Evolutionary conservation across 2,329 filamentous ascomycete species (phyloP).

Genomic region (Fusarium camptoceras): DNA sequence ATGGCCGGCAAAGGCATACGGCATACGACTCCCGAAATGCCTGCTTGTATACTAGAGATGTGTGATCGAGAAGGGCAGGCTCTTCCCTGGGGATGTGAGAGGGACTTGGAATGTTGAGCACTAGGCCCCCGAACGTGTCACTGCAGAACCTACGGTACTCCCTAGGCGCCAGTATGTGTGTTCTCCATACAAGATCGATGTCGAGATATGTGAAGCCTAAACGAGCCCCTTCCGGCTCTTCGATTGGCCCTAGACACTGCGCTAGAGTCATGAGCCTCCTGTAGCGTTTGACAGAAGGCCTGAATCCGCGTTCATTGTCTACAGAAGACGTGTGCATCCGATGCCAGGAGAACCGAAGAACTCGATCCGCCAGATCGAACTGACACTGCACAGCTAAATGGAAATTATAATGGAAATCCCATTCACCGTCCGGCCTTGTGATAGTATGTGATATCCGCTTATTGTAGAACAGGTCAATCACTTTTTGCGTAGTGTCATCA

Average conservation of each 20-base stretch:
- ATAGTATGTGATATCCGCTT: constrained; percentile 2
- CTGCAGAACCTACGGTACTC: constrained; percentile 23
- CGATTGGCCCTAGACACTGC: neutral
- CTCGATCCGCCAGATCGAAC: constrained; percentile 17
- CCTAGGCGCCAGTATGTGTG: constrained; percentile 31
- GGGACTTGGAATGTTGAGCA: constrained; percentile 23
- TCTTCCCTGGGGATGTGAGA: neutral
- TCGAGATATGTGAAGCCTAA: constrained; percentile 22
- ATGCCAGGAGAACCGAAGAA: constrained; percentile 36
- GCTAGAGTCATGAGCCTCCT: constrained; percentile 30
- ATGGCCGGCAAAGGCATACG: constrained; percentile 37
- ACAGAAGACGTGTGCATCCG: constrained; percentile 13
- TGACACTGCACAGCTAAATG: constrained; percentile 24
- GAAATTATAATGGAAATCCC: constrained; percentile 18
- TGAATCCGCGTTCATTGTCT: constrained; percentile 10
- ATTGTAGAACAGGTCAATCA: constrained; percentile 1
- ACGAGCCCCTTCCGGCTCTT: neutral
- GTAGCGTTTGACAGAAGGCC: constrained; percentile 25
- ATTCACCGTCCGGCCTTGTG: neutral
- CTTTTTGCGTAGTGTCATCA: neutral
- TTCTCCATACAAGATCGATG: constrained; percentile 38
- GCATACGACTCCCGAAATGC: constrained; percentile 23
- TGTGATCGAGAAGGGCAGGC: neutral
- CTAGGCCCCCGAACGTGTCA: constrained; percentile 9
- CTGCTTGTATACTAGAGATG: constrained; percentile 16